These are phyloP conservation scores for Mallotus nudiflorus DNA, from an alignment of 345 rosid genomes.

Conservation along the genomic window DNA sequence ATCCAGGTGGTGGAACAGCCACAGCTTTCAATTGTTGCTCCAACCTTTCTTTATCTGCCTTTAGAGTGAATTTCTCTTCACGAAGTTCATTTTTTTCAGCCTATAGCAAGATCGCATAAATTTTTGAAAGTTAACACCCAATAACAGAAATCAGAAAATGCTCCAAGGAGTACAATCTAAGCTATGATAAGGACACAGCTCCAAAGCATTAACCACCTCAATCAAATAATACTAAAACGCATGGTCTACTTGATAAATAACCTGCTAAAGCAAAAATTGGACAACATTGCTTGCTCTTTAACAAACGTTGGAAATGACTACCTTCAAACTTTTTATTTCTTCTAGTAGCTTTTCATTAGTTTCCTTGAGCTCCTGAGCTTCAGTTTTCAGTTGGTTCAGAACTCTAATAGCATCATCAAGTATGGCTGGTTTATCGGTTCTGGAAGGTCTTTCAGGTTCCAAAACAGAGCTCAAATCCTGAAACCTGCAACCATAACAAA, in stretches of 20 bases:
- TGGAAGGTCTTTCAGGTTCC: conserved; percentile 35
- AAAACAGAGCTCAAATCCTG: conserved; percentile 31
- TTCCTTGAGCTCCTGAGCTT: conserved; percentile 33
- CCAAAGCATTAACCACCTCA: no score
- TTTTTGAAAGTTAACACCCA: neutral
- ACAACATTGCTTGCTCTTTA: no score
- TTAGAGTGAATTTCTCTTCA: conserved; percentile 30
- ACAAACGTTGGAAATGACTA: neutral
- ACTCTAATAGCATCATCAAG: conserved; percentile 36
- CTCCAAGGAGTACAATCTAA: neutral
- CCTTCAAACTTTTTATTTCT: conserved; percentile 35
- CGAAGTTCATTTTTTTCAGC: conserved; percentile 38
- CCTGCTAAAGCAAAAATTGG: no score
- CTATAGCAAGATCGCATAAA: conserved; percentile 19
- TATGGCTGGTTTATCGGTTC: conserved; percentile 30
- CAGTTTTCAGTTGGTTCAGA: conserved; percentile 27
- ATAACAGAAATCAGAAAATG: no score
- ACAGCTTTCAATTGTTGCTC: conserved; percentile 30
- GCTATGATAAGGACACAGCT: no score
- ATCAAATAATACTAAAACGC: no score
- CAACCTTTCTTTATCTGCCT: conserved; percentile 36
- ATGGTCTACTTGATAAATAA: no score
- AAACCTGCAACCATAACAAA: conserved; percentile 26
- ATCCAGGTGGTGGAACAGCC: conserved; percentile 25
- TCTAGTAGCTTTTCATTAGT: conserved; percentile 28